Conservation (phyloP, 2,329 filamentous ascomycete species). For the Paraphoma chrysanthemicola region DNA sequence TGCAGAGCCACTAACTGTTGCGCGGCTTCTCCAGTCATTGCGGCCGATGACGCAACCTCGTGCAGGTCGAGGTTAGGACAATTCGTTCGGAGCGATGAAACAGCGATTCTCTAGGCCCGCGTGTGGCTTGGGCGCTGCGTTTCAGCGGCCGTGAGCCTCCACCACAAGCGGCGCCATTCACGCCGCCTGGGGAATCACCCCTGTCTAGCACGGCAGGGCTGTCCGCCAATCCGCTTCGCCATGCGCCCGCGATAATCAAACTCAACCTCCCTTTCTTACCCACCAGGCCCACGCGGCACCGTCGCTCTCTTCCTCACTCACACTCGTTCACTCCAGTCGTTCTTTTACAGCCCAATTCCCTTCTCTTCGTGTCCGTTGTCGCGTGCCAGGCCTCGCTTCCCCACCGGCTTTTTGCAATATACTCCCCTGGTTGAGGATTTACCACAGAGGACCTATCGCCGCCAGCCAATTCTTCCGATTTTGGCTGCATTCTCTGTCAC, state of each 20-base stretch:
- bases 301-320: slow-evolving; percentile 22
- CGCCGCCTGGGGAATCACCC: slow-evolving; percentile 14
- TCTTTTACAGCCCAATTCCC: slow-evolving; percentile 33
- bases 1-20: background rate
- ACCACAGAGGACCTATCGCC: slow-evolving; percentile 26
- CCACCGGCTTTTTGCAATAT: slow-evolving; percentile 36
- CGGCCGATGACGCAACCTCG: slow-evolving; percentile 18
- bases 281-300: slow-evolving; percentile 19
- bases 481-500: slow-evolving; percentile 24
- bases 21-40: background rate
- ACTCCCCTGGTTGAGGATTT: slow-evolving; percentile 39
- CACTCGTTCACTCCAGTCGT: slow-evolving; percentile 37
- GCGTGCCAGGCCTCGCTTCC: slow-evolving; percentile 27
- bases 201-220: slow-evolving; percentile 10
- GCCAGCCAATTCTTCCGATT: slow-evolving; percentile 29
- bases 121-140: slow-evolving; percentile 19
- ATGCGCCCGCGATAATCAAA: slow-evolving; percentile 30
- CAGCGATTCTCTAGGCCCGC: slow-evolving; percentile 18
- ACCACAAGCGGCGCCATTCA: slow-evolving; percentile 15
- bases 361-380: slow-evolving; percentile 29
- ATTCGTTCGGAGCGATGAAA: slow-evolving; percentile 32
- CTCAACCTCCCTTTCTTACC: slow-evolving; percentile 27
- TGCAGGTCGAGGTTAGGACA: slow-evolving; percentile 4
- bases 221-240: slow-evolving; percentile 23
- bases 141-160: slow-evolving; percentile 21